Evolutionary conservation across 1,284 basidiomycete species (phyloP).

Genomic region (Leccinum angustisporum): DNA sequence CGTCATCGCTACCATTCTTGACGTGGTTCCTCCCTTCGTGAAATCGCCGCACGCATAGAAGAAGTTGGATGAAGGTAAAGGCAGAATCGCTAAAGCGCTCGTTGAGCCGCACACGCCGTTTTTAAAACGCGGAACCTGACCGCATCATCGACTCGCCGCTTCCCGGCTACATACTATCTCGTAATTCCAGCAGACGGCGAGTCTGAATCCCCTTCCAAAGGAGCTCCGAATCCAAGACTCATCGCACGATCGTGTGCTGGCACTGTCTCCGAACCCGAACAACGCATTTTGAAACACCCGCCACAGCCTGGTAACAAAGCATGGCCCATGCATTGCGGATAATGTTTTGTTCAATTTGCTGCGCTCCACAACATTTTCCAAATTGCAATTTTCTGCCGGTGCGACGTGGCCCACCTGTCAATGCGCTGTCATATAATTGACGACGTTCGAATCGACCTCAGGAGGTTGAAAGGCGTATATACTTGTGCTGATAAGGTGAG

Average conservation of each 20-base stretch:
- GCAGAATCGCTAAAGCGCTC: neutral
- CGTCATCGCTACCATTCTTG: neutral
- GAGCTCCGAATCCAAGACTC: neutral
- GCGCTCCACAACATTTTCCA: too few species aligned
- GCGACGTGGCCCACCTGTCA: too few species aligned
- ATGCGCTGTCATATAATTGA: too few species aligned
- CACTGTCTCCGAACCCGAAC: neutral
- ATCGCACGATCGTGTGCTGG: neutral
- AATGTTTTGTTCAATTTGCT: too few species aligned
- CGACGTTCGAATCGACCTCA: neutral
- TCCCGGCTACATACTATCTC: neutral
- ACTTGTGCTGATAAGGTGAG: neutral
- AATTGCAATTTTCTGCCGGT: too few species aligned
- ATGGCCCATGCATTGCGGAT: too few species aligned
- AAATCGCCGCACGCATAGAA: neutral
- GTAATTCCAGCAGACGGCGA: neutral
- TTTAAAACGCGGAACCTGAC: neutral
- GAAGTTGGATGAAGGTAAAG: neutral
- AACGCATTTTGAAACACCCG: too few species aligned
- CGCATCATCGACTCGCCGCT: neutral
- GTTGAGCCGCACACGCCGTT: neutral
- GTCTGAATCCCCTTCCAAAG: neutral
- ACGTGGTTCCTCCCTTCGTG: conserved; percentile 1
- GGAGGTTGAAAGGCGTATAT: neutral
- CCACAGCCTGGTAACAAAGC: too few species aligned